Evolutionary conservation across 2,329 filamentous ascomycete genomes (phyloP).

Genomic region (Fusarium domesticum): DNA sequence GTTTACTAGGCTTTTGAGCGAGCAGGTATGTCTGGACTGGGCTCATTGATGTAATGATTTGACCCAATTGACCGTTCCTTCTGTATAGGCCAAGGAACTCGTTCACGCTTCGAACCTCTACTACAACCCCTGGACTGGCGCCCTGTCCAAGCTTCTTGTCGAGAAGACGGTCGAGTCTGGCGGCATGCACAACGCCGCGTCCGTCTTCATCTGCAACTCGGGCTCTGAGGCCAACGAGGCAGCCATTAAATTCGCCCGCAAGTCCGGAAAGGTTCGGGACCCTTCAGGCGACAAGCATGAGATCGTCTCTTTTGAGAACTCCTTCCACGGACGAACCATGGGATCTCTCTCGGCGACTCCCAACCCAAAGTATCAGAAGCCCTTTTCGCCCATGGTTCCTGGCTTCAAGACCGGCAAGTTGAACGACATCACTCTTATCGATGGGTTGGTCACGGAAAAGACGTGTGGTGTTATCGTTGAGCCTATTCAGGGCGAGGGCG

Average conservation of each 20-base stretch:
- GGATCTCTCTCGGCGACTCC: slow-evolving; percentile 92
- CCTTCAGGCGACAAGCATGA: slow-evolving; percentile 73
- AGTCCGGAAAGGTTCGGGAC: slow-evolving; percentile 75
- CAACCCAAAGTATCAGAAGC: slow-evolving; percentile 95
- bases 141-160: slow-evolving; percentile 80
- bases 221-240: slow-evolving; percentile 97
- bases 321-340: slow-evolving; percentile 97
- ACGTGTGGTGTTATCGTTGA: slow-evolving; percentile 96
- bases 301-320: slow-evolving; percentile 84
- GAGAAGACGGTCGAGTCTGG: slow-evolving; percentile 76
- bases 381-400: slow-evolving; percentile 92
- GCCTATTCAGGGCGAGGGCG: slow-evolving; percentile 96
- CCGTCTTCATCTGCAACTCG: slow-evolving; percentile 93
- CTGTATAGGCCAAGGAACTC: slow-evolving; percentile 63
- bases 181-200: slow-evolving; percentile 74
- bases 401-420: slow-evolving; percentile 84
- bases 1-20: slow-evolving; percentile 68
- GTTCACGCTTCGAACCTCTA: slow-evolving; percentile 95
- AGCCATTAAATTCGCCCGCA: slow-evolving; percentile 93
- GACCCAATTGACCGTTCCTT: background rate
- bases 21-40: slow-evolving; percentile 60
- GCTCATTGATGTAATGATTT: too few relatives aligned
- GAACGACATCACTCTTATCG: slow-evolving; percentile 74
- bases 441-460: slow-evolving; percentile 72
- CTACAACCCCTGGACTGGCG: slow-evolving; percentile 93